A percentile compares a stretch with the other conserved stretches of the same genome.
Evolutionary conservation across 805 yeast species (phyloP).

Genomic region (Sugiyamaella americana): DNA sequence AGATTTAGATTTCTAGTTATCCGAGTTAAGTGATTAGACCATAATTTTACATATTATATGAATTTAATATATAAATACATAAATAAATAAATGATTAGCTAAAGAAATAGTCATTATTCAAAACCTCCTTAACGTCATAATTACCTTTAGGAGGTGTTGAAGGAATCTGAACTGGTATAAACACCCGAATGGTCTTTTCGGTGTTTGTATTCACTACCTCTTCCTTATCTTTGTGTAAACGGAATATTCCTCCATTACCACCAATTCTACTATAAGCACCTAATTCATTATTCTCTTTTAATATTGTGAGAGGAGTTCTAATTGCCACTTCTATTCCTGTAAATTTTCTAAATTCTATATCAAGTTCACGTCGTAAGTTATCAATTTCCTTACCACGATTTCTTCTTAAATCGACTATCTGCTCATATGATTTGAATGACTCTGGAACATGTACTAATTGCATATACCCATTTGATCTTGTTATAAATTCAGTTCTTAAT

Average conservation of each 20-base stretch:
- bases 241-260: not conserved
- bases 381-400: not conserved
- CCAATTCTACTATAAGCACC: not conserved
- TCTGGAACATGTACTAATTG: constrained; percentile 54
- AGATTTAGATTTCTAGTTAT: no score
- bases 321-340: not conserved
- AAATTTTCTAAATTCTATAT: constrained; percentile 4
- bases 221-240: not conserved
- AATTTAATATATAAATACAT: no score
- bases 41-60: no score
- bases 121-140: constrained; percentile 54
- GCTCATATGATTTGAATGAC: constrained; percentile 1
- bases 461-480: constrained; percentile 66
- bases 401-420: constrained; percentile 2
- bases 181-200: constrained; percentile 28
- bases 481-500: constrained; percentile 69
- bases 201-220: not conserved
- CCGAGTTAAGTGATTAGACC: no score
- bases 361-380: constrained; percentile 10
- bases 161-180: constrained; percentile 67
- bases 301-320: not conserved
- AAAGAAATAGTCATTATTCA: constrained; percentile 16
- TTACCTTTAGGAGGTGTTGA: constrained; percentile 70
- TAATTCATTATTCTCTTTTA: not conserved
- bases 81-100: constrained; percentile 3